Evolutionary conservation across 495 filamentous ascomycete species (phyloP), one percentile per base, ranked within the genome.

Genomic region (Paragyromitra xinjiangensis): DNA sequence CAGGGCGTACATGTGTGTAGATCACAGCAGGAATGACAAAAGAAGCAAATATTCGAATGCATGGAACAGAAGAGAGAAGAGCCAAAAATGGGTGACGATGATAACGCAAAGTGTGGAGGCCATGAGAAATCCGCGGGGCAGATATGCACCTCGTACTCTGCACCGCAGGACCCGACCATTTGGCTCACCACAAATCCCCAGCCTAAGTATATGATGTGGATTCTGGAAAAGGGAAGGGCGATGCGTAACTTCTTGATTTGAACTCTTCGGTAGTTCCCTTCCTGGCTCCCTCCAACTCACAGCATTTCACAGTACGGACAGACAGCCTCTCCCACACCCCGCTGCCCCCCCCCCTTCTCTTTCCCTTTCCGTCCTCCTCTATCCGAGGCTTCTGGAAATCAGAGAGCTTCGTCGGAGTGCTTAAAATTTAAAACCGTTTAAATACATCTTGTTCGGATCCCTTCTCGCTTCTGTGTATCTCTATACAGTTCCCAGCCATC

Each of bases 371-470:
- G n/a, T n/a, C 12, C 61, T 39, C 58, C 37, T 71, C 39, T 58
- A 64, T 50, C 68, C 51, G 62, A 66, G 37, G 51, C 70, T 42
- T 59, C 39, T 73, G 22, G 45, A 64, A 71, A 65, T 40, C 45
- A 50, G 16, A 50, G 22, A 53, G 24, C 29, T 22, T 56, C 42
- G 34, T 53, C 24, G 8, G 45, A 6, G n/a, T 42, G 45, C 45
- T 50, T 24, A 19, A 55, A 65, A 56, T 66, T 34, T 24, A 73
- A 67, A 73, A 37, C 63, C n/a, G 39, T 73, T 73, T 73, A 73
- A 68, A 73, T 73, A 55, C 45, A 51, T 45, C 51, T 58, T 39
- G 50, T 22, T 14, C 29, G 65, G 37, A 44, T 5, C 37, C 29
- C 29, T 53, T 72, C 37, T 55, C 61, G 19, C 45, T 44, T 66